Percentiles rank a stretch among this genome's conserved stretches.
Evolutionary conservation across 495 filamentous ascomycete genomes (phyloP).

Genomic region (Terfezia claveryi): DNA sequence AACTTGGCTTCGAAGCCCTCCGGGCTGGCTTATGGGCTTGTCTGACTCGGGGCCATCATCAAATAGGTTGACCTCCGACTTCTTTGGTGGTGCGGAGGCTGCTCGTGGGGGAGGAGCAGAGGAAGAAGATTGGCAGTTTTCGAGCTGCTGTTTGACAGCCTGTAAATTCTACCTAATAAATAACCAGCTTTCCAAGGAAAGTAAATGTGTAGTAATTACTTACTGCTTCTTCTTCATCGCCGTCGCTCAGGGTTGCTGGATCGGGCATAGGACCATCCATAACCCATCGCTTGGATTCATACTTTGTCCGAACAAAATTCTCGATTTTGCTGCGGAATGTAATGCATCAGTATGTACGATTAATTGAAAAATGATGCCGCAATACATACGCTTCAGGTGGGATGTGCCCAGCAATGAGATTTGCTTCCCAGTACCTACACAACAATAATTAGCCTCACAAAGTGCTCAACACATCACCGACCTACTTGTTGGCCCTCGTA

Average conservation of each 20-base stretch:
- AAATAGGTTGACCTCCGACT: constrained; percentile 34
- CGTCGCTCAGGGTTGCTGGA: constrained; percentile 61
- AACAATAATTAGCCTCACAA: background rate
- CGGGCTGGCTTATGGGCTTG: constrained; percentile 39
- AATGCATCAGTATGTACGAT: constrained; percentile 1
- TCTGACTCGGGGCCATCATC: constrained; percentile 30
- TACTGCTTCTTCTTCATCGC: constrained; percentile 60
- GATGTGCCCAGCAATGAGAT: constrained; percentile 74
- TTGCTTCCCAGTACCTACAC: constrained; percentile 81
- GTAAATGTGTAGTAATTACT: constrained; percentile 2
- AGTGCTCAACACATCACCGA: background rate
- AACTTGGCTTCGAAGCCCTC: constrained; percentile 43
- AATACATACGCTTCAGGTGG: constrained; percentile 63
- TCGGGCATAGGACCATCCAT: constrained; percentile 94
- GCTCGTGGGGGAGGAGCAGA: constrained; percentile 23
- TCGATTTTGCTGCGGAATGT: constrained; percentile 55
- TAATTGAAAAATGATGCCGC: background rate
- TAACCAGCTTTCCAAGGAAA: background rate
- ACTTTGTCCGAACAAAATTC: constrained; percentile 97
- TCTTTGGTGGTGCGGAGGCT: constrained; percentile 16
- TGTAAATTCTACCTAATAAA: constrained; percentile 35
- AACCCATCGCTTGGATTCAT: constrained; percentile 92
- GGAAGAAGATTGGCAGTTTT: constrained; percentile 23
- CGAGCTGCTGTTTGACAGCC: constrained; percentile 50
- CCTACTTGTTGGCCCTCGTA: constrained; percentile 73